Evolutionary conservation across 805 yeast species (phyloP), one percentile per base, ranked within the genome.

Genomic region (Clavispora asparagi): DNA sequence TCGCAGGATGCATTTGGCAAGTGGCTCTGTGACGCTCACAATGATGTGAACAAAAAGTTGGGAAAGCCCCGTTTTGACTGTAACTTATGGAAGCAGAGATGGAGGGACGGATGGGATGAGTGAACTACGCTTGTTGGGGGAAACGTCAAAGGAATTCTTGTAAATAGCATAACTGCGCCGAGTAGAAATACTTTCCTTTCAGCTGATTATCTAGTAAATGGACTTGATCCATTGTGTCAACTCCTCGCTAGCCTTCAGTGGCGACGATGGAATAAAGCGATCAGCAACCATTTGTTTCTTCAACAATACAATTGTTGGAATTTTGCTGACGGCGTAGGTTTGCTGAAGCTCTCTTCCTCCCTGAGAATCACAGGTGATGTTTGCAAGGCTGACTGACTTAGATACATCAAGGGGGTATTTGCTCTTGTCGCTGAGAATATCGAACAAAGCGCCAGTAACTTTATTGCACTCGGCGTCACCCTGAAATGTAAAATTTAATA

Each of bases 1-100:
- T 76, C 79, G 6, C 88, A 87, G 54, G 96, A 89, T 44, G 85
- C 80, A 45, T 80, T 94, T 57, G 95, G 97, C 0, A 72, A 66
- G 55, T 94, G 99, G 99, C 68, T 94, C 45, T 94, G 98, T 67
- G 86, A 82, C 50, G 98, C 98, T 2, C 99, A 94, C 67, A 94
- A 94, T 60, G 87, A 79, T 32, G 98, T 94, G n/a, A 94, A 94
- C 64, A 71, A 63, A 16, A 91, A 90, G 63, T 62, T 92, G 26
- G 95, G 96, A 1, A 94, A 94, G 65, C 88, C 87, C 7, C 71
- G 70, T 46, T 94, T 94, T 61, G 90, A 92, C 61, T 92, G 98
- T 58, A 73, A 82, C 47, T 74, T 87, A 52, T 94, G 99, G 99
- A 83, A 83, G 61, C 81, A 86, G 57, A 81, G 99, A 60, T 92